These are phyloP conservation scores for Scolecobasidium constrictum DNA, from an alignment of 2,329 filamentous ascomycete genomes.

Conservation along the genomic window DNA sequence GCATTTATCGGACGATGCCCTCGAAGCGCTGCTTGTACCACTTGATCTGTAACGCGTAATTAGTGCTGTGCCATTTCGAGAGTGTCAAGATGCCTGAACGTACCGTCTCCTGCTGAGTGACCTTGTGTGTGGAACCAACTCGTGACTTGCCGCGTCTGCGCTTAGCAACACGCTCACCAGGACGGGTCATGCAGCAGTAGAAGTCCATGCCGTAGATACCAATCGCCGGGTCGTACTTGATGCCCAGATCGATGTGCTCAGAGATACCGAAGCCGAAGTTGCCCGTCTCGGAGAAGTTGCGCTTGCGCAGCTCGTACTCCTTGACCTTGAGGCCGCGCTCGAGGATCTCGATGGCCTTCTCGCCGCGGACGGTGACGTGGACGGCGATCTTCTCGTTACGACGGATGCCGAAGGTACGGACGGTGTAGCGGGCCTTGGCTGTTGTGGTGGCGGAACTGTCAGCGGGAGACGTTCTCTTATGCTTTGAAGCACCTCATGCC, in stretches of 20 bases:
- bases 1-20: conserved; percentile 91
- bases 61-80: too few relatives aligned
- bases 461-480: too few relatives aligned
- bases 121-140: conserved; percentile 82
- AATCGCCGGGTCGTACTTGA: conserved; percentile 98
- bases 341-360: conserved; percentile 99
- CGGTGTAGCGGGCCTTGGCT: conserved; percentile 99
- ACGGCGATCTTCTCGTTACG: conserved; percentile 99
- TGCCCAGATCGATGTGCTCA: conserved; percentile 99
- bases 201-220: conserved; percentile 99
- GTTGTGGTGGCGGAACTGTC: conserved; percentile 17
- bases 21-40: conserved; percentile 98
- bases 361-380: conserved; percentile 97
- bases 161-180: conserved; percentile 94
- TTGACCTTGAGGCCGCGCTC: conserved; percentile 99
- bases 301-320: conserved; percentile 99
- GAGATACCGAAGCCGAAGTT: conserved; percentile 99
- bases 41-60: conserved; percentile 60
- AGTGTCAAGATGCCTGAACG: too few relatives aligned
- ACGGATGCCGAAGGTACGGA: conserved; percentile 99
- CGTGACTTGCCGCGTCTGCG: conserved; percentile 80
- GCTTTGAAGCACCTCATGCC: too few relatives aligned
- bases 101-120: conserved; percentile 78
- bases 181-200: conserved; percentile 99
- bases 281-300: conserved; percentile 99